phyloP scores from a whole-genome alignment of 352 stramenopile species.

The Phytophthora ramorum region DNA sequence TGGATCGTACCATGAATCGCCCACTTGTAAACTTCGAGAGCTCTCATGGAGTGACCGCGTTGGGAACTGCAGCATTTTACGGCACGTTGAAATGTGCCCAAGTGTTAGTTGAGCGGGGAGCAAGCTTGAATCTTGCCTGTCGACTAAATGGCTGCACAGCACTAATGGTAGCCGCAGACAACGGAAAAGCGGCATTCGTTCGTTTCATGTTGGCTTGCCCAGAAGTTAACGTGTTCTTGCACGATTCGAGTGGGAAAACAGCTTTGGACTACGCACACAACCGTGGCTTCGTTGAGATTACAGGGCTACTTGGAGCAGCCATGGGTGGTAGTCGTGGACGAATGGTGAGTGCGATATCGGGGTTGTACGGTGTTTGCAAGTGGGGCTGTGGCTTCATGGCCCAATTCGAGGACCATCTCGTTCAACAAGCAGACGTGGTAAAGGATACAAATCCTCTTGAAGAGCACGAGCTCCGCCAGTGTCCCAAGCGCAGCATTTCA shows the following conservation, averaged over 20 bases:
- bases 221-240: slow-evolving; percentile 42
- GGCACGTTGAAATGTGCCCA: slow-evolving; percentile 61
- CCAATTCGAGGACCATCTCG: slow-evolving; percentile 31
- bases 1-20: slow-evolving; percentile 57
- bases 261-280: slow-evolving; percentile 53
- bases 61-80: slow-evolving; percentile 52
- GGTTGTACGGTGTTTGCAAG: slow-evolving; percentile 62
- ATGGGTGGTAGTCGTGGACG: slow-evolving; percentile 52
- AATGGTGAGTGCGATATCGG: slow-evolving; percentile 44
- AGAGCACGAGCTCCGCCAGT: slow-evolving; percentile 52
- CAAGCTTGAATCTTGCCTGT: slow-evolving; percentile 52
- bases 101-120: slow-evolving; percentile 58
- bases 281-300: slow-evolving; percentile 36
- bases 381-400: slow-evolving; percentile 74
- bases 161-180: slow-evolving; percentile 65
- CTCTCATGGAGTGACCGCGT: slow-evolving; percentile 50
- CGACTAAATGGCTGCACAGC: slow-evolving; percentile 46
- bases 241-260: slow-evolving; percentile 42
- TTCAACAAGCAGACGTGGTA: slow-evolving; percentile 33
- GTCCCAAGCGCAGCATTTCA: slow-evolving; percentile 54
- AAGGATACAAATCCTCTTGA: slow-evolving; percentile 47
- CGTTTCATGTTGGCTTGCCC: slow-evolving; percentile 55
- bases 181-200: slow-evolving; percentile 59
- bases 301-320: slow-evolving; percentile 49
- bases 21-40: slow-evolving; percentile 75